These are phyloP conservation scores for Malassezia pachydermatis DNA, from an alignment of 1,284 basidiomycete genomes.

Conservation along the genomic window DNA sequence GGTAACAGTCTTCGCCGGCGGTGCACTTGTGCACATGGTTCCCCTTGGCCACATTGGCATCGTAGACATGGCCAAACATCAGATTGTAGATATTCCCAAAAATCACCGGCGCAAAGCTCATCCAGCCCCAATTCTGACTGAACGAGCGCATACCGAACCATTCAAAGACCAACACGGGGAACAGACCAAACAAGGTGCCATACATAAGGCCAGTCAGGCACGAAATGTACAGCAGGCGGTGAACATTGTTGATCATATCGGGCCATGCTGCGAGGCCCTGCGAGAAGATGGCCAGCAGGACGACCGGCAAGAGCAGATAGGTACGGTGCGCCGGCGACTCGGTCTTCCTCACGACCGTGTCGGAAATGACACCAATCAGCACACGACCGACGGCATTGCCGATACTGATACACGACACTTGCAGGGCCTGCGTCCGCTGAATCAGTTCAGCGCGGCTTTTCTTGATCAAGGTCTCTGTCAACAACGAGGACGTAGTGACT, in stretches of 20 bases:
- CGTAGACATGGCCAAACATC: conserved; percentile 58
- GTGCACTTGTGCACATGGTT: conserved; percentile 29
- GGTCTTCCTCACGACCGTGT: conserved; percentile 48
- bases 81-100: conserved; percentile 76
- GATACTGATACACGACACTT: conserved; percentile 69
- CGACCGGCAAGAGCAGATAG: conserved; percentile 35
- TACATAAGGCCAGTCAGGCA: conserved; percentile 63
- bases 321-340: conserved; percentile 25
- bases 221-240: conserved; percentile 65
- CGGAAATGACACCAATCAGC: conserved; percentile 64
- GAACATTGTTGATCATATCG: conserved; percentile 54
- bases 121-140: conserved; percentile 75
- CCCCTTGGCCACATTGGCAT: conserved; percentile 8
- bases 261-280: conserved; percentile 41
- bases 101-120: conserved; percentile 64
- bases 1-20: conserved; percentile 43
- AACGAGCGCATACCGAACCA: conserved; percentile 78
- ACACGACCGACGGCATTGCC: conserved; percentile 75
- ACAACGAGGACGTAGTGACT: too few species aligned
- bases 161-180: conserved; percentile 67
- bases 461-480: too few species aligned
- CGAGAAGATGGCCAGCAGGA: conserved; percentile 28
- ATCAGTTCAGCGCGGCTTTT: conserved; percentile 59
- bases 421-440: conserved; percentile 62
- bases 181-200: conserved; percentile 65